Evolutionary conservation across 2,329 filamentous ascomycete genomes (phyloP).

Genomic region (Setomelanomma holmii): DNA sequence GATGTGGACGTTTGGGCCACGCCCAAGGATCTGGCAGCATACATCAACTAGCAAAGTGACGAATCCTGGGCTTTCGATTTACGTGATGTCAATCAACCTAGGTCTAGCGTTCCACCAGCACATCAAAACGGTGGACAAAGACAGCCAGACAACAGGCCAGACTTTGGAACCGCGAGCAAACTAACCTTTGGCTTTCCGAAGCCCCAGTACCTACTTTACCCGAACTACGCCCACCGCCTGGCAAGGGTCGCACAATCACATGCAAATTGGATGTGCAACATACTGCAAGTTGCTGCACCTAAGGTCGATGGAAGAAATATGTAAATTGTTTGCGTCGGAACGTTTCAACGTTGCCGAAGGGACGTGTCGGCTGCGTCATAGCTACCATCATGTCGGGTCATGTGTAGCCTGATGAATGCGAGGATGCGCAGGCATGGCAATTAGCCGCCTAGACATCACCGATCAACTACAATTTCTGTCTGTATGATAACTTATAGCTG

Average conservation of each 20-base stretch:
- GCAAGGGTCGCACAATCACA: constrained; percentile 15
- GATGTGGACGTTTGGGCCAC: constrained; percentile 16
- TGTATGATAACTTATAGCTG: background rate
- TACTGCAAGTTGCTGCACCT: background rate
- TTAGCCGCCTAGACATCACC: constrained; percentile 15
- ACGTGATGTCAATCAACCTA: constrained; percentile 36
- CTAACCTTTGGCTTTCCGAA: constrained; percentile 2
- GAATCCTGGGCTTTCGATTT: constrained; percentile 38
- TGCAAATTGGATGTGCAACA: constrained; percentile 1
- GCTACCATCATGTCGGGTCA: constrained; percentile 14
- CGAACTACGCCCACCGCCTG: constrained; percentile 5
- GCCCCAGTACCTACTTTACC: constrained; percentile 14
- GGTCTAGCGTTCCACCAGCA: constrained; percentile 20
- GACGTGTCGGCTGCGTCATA: constrained; percentile 16
- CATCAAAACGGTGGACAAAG: constrained; percentile 8
- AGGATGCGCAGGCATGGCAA: constrained; percentile 9
- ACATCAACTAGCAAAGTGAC: constrained; percentile 8
- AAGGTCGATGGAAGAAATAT: background rate
- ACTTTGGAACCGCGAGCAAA: constrained; percentile 1
- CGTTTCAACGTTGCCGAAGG: background rate
- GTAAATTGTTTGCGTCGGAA: constrained; percentile 17
- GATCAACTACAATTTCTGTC: background rate
- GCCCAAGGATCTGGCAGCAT: constrained; percentile 8
- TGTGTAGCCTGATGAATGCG: constrained; percentile 17
- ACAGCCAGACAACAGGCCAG: constrained; percentile 6